These are phyloP conservation scores for Russula foetens DNA, from an alignment of 768 basidiomycete species.

Conservation along the genomic window DNA sequence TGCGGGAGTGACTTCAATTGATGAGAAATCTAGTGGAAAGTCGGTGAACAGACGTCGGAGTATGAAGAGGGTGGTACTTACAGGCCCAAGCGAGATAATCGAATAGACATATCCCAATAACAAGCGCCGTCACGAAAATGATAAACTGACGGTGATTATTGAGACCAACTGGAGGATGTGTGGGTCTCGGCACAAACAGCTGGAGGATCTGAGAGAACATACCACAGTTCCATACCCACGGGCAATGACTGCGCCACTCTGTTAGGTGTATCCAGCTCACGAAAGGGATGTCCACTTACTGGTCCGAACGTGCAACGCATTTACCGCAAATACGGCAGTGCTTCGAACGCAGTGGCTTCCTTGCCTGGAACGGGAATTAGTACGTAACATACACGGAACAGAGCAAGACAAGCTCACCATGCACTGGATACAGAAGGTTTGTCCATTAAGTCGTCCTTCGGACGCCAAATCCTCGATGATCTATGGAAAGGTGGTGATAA, in stretches of 20 bases:
- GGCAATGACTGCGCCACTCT: constrained; percentile 65
- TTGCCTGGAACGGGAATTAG: constrained; percentile 41
- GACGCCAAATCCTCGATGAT: constrained; percentile 87
- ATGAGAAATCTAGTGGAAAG: constrained; percentile 44
- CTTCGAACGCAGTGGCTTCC: constrained; percentile 88
- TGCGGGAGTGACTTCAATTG: constrained; percentile 31
- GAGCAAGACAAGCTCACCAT: constrained; percentile 47
- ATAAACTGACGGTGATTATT: constrained; percentile 96
- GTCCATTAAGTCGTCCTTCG: constrained; percentile 84
- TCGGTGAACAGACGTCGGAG: constrained; percentile 1
- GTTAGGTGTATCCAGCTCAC: constrained; percentile 3
- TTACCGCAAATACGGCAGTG: constrained; percentile 90
- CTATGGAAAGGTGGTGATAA: constrained; percentile 31
- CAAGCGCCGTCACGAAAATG: constrained; percentile 82
- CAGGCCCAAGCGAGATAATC: constrained; percentile 81
- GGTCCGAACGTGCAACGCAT: constrained; percentile 86
- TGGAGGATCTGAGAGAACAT: constrained; percentile 24
- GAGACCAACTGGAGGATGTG: constrained; percentile 54
- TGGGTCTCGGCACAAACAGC: background rate
- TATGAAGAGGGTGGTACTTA: constrained; percentile 34
- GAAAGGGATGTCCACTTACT: constrained; percentile 45
- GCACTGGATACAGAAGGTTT: constrained; percentile 93
- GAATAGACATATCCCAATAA: constrained; percentile 71
- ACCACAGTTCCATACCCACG: constrained; percentile 99
- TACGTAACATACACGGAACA: background rate